These are phyloP conservation scores for Cercospora sp. DNA, from an alignment of 2,329 filamentous ascomycete genomes.

Conservation along the genomic window DNA sequence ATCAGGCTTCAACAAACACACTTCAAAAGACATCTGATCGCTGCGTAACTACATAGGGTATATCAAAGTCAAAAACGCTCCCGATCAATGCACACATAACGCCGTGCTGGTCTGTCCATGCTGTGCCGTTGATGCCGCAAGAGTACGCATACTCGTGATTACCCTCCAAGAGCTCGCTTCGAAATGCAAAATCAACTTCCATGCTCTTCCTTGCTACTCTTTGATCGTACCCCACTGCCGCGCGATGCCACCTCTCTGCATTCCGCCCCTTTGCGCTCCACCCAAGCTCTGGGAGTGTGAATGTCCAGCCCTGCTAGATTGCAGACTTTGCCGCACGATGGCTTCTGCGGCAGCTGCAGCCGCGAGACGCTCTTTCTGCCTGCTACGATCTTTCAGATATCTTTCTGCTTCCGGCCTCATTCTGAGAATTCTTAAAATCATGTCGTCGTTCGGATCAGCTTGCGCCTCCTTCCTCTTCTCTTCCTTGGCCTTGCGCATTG, in stretches of 20 bases:
- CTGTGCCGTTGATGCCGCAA: slow-evolving; percentile 9
- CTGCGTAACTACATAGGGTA: slow-evolving; percentile 10
- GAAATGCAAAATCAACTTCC: neutral
- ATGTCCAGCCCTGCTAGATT: slow-evolving; percentile 43
- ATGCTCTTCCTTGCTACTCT: slow-evolving; percentile 17
- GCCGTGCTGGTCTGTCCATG: slow-evolving; percentile 5
- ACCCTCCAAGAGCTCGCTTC: neutral
- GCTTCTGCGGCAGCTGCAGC: slow-evolving; percentile 87
- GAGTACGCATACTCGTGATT: neutral
- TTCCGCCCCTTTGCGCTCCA: slow-evolving; percentile 16
- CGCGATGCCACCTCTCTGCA: slow-evolving; percentile 17
- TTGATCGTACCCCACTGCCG: slow-evolving; percentile 28
- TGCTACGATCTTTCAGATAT: slow-evolving; percentile 85
- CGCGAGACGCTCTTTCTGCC: slow-evolving; percentile 90
- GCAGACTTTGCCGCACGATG: slow-evolving; percentile 90
- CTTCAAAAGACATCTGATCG: neutral
- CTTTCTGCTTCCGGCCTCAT: slow-evolving; percentile 89
- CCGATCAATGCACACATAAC: neutral
- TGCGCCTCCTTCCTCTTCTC: slow-evolving; percentile 95
- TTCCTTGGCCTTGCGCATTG: slow-evolving; percentile 93
- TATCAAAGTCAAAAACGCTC: neutral
- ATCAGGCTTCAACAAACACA: neutral
- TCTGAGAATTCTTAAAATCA: slow-evolving; percentile 90
- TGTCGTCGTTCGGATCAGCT: slow-evolving; percentile 94
- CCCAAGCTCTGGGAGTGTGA: slow-evolving; percentile 23